Evolutionary conservation across 2,329 filamentous ascomycete genomes (phyloP), one percentile per base, ranked within the genome.

Genomic region (Ascochyta lentis): DNA sequence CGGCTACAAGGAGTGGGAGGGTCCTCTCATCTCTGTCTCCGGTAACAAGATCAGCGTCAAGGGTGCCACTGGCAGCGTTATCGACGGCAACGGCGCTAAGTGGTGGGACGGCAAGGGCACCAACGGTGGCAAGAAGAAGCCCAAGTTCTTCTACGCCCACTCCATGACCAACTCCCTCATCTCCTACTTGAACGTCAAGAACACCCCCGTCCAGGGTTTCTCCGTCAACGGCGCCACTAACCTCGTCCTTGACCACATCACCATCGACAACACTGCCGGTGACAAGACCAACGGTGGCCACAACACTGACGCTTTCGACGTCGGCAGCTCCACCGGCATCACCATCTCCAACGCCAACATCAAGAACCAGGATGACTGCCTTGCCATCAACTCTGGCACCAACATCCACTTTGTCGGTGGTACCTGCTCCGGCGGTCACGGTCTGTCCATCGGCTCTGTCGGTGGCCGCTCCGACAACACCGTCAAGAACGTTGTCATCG

Each of bases 1-100:
- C 66, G 87, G 80, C 19, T 89, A 88, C 76, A 78, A 84, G 59
- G 83, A 87, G 65, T 90, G 87, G 87, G 70, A 72, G 1, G 87
- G 88, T 0, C 87, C 87, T 40, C 78, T 90, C 13, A 80, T 90
- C 64, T 80, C 81, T 26, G 78, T 89, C 59, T 83, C 82, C 1
- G 88, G 87, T 37, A 75, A 59, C 49, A 69, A 86, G 58, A 84
- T 88, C 67, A 83, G 81, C 58, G 85, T 88, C 61, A 84, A 80
- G 52, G 86, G 86, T 39, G 77, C 80, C 12, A 80, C 75, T 1
- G 86, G 82, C 19, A 78, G 85, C 39, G 75, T 81, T 13, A 75
- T 87, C 39, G 83, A 87, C 53, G 84, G 82, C 0, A 84, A 86
- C 56, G 85, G 81, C 6, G 76, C 79, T 47, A 75, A 72, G 35